phyloP scores from a whole-genome alignment of 805 yeast genomes.

The Candida vaughaniae region DNA sequence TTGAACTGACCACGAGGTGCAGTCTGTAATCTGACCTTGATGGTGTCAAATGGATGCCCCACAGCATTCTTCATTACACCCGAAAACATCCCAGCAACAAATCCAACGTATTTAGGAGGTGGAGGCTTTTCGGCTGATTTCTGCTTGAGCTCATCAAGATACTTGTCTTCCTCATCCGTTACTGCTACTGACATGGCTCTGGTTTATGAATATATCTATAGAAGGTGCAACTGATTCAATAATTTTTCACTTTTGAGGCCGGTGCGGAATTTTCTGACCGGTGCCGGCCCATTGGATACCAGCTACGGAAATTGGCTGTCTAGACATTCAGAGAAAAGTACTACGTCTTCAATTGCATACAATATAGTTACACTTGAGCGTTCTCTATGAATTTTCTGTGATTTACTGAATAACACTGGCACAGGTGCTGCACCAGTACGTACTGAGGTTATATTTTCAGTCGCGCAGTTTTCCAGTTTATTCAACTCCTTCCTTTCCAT shows the following conservation, averaged over 20 bases:
- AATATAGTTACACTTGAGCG: too few species aligned
- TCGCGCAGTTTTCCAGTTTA: background rate
- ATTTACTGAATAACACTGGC: too few species aligned
- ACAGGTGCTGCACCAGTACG: too few species aligned
- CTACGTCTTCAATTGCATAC: too few species aligned
- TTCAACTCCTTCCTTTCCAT: background rate
- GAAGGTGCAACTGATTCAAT: too few species aligned
- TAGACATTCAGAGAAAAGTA: too few species aligned
- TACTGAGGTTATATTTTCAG: background rate
- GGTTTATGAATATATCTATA: too few species aligned
- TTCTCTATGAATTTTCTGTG: too few species aligned
- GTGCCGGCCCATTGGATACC: too few species aligned
- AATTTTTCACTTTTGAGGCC: too few species aligned
- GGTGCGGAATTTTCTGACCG: too few species aligned
- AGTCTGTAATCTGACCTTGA: constrained; percentile 82
- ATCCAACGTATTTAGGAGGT: constrained; percentile 67
- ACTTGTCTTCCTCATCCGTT: constrained; percentile 25
- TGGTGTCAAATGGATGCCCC: constrained; percentile 92
- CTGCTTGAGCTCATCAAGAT: constrained; percentile 13
- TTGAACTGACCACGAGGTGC: constrained; percentile 58
- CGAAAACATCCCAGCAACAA: constrained; percentile 84
- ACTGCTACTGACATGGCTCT: constrained; percentile 24
- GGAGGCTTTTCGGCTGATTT: constrained; percentile 15
- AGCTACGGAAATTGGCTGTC: too few species aligned
- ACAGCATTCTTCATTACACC: constrained; percentile 87